These are phyloP conservation scores for Dipteronia dyeriana DNA, from an alignment of 345 rosid species.

Conservation along the genomic window DNA sequence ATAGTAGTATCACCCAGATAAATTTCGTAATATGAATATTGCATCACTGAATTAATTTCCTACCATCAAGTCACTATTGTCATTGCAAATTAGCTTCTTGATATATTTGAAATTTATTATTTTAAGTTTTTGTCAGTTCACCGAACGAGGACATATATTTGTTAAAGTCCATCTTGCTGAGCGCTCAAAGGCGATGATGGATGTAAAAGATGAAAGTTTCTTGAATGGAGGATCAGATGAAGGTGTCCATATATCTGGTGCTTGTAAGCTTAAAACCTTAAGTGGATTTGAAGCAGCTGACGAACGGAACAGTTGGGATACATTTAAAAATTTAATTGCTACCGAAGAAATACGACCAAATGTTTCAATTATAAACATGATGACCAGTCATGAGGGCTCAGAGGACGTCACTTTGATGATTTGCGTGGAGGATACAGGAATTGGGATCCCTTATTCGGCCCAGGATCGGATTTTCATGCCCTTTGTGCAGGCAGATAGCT, in stretches of 20 bases:
- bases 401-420: conserved; percentile 64
- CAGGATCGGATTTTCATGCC: conserved; percentile 93
- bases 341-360: conserved; percentile 43
- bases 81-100: background rate
- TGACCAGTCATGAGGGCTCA: conserved; percentile 37
- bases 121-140: conserved; percentile 58
- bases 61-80: background rate
- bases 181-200: conserved; percentile 41
- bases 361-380: conserved; percentile 35
- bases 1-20: background rate
- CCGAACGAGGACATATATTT: conserved; percentile 91
- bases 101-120: conserved; percentile 11
- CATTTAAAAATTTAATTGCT: conserved; percentile 60
- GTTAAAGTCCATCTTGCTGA: conserved; percentile 86
- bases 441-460: conserved; percentile 82
- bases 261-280: conserved; percentile 59
- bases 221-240: conserved; percentile 59
- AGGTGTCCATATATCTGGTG: conserved; percentile 21
- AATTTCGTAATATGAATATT: background rate
- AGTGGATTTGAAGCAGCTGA: conserved; percentile 95
- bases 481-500: conserved; percentile 97
- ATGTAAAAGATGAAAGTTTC: conserved; percentile 38
- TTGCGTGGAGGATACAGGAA: conserved; percentile 93
- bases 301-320: conserved; percentile 82
- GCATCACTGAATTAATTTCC: background rate